Percentiles rank a stretch among this genome's conserved stretches.
Evolutionary conservation across 306 rosid species (phyloP).

Genomic region (Herpetospermum pedunculosum): DNA sequence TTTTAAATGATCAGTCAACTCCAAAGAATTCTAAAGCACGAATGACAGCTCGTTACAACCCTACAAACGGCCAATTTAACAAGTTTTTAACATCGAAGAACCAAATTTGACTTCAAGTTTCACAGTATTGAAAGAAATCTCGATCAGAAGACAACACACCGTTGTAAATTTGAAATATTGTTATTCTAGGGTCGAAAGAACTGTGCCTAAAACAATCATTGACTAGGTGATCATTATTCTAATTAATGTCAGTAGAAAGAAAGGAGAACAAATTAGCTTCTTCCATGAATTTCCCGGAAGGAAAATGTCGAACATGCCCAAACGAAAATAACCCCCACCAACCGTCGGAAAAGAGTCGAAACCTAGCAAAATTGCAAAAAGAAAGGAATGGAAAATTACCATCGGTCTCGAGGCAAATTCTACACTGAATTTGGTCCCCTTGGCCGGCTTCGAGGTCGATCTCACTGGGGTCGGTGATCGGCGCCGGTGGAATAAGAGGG

Average conservation of each 20-base stretch:
- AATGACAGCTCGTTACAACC: neutral
- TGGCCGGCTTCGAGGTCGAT: constrained; percentile 99
- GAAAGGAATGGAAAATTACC: constrained; percentile 30
- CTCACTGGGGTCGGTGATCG: constrained; percentile 44
- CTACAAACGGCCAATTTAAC: neutral
- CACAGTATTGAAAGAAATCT: neutral
- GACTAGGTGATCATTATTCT: neutral
- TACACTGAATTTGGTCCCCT: constrained; percentile 88
- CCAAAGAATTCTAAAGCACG: neutral
- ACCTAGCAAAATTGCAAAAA: neutral
- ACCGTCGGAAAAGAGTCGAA: constrained; percentile 10
- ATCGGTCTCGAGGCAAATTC: constrained; percentile 96
- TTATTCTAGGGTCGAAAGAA: neutral
- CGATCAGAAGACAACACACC: neutral
- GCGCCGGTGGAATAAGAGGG: constrained; percentile 65
- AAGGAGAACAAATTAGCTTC: neutral
- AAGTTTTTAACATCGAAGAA: neutral
- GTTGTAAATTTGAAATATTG: neutral
- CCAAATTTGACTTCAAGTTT: neutral
- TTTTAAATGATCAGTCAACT: neutral
- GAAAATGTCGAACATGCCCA: neutral
- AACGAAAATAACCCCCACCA: neutral
- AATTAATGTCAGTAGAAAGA: neutral
- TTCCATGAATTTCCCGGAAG: neutral
- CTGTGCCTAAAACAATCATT: neutral